phyloP scores from a whole-genome alignment of 2,329 filamentous ascomycete species.

The Huntiella moniliformis region DNA sequence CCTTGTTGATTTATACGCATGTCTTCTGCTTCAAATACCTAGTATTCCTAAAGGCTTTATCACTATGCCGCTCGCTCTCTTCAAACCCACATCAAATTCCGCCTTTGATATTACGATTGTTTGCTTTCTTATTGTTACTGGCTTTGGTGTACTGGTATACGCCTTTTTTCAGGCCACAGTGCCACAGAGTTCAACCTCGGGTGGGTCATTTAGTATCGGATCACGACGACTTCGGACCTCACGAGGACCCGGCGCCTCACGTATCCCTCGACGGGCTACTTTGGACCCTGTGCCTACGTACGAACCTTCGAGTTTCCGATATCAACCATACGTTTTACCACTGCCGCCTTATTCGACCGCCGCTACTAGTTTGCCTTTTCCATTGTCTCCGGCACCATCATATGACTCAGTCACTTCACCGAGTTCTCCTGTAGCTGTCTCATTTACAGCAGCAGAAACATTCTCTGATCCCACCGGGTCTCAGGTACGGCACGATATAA shows the following conservation, averaged over 20 bases:
- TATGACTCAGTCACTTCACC: not conserved
- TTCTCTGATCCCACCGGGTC: not conserved
- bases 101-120: conserved; percentile 7
- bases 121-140: conserved; percentile 7
- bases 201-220: not conserved
- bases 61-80: not conserved
- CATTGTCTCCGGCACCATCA: not conserved
- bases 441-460: no score
- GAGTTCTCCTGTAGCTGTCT: no score
- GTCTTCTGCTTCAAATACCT: not conserved
- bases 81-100: not conserved
- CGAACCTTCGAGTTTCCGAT: conserved; percentile 6
- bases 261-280: conserved; percentile 1
- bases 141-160: conserved; percentile 10
- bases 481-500: not conserved
- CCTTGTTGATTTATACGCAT: no score
- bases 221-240: not conserved
- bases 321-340: not conserved
- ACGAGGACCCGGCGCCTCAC: not conserved
- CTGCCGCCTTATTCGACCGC: not conserved
- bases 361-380: not conserved
- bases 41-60: not conserved
- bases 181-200: not conserved
- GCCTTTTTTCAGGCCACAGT: conserved; percentile 3
- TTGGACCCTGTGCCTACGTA: conserved; percentile 11